phyloP scores from a whole-genome alignment of 164 flowering plant genomes.

The Tinospora cordifolia region DNA sequence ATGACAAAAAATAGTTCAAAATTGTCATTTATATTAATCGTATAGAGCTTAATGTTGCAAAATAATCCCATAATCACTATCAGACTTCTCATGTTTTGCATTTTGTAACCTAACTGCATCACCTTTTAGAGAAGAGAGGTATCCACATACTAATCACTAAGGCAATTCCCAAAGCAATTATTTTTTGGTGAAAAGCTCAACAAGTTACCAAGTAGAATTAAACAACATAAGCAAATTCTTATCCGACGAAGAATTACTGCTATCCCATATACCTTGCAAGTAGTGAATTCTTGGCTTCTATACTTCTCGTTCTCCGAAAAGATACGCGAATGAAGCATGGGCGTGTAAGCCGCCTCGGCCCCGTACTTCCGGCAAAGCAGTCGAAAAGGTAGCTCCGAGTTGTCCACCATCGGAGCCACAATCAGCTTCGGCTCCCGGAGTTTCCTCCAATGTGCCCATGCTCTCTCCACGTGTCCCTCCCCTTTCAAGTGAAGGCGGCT shows the following conservation, averaged over 20 bases:
- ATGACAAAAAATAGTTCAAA: too few relatives aligned
- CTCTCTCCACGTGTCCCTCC: constrained; percentile 52
- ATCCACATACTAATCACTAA: too few relatives aligned
- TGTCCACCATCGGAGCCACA: constrained; percentile 98
- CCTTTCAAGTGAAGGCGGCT: constrained; percentile 22
- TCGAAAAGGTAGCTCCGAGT: constrained; percentile 91
- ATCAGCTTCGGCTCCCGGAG: constrained; percentile 69
- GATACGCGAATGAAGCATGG: constrained; percentile 87
- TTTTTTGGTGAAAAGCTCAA: too few relatives aligned
- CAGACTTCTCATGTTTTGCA: too few relatives aligned
- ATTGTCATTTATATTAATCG: too few relatives aligned
- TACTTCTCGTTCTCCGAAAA: constrained; percentile 75
- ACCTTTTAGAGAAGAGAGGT: too few relatives aligned
- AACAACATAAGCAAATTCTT: neutral
- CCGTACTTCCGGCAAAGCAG: constrained; percentile 91
- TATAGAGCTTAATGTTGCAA: too few relatives aligned
- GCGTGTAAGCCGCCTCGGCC: constrained; percentile 90
- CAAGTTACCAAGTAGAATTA: neutral
- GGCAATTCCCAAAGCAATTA: too few relatives aligned
- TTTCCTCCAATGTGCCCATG: constrained; percentile 89
- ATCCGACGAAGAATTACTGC: neutral
- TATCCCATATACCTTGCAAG: constrained; percentile 89
- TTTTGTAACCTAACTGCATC: too few relatives aligned
- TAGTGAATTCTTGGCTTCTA: constrained; percentile 64
- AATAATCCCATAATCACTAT: too few relatives aligned